Evolutionary conservation across 192 early-diverging fungal genomes (phyloP).

Genomic region (Gigaspora rosea): DNA sequence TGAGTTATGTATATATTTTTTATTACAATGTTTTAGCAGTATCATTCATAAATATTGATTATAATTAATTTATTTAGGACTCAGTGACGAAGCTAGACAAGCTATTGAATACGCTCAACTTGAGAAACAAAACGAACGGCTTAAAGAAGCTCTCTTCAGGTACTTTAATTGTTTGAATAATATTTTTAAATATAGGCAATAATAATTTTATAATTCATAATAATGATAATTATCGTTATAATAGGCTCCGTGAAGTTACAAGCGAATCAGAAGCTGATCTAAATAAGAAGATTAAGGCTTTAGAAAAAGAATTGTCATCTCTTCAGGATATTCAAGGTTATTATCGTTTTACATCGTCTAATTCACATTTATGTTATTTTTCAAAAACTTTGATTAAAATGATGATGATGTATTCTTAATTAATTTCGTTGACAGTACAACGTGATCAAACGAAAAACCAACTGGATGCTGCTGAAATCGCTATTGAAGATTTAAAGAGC

Average conservation of each 20-base stretch:
- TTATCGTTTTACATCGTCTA: neutral
- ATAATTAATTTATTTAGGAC: neutral
- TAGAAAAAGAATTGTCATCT: constrained; percentile 70
- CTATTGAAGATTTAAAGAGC: constrained; percentile 82
- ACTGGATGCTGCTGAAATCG: constrained; percentile 63
- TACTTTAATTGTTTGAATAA: constrained; percentile 31
- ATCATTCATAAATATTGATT: neutral
- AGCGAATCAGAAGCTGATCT: constrained; percentile 71
- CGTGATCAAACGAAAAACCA: constrained; percentile 57
- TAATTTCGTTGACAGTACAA: constrained; percentile 38
- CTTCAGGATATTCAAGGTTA: constrained; percentile 60
- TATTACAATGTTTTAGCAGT: neutral
- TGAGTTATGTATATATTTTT: constrained; percentile 14
- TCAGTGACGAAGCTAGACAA: constrained; percentile 43
- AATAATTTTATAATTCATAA: too few relatives aligned
- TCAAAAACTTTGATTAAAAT: neutral
- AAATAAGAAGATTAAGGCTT: constrained; percentile 57
- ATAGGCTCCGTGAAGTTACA: constrained; percentile 76
- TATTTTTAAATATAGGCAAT: too few relatives aligned
- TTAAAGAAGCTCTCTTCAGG: constrained; percentile 84
- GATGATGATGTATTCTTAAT: neutral
- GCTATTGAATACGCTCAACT: constrained; percentile 66
- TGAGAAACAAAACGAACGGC: constrained; percentile 80
- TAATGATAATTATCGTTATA: too few relatives aligned
- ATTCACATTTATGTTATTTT: neutral